Evolutionary conservation across 192 early-diverging fungal genomes (phyloP), one percentile per base, ranked within the genome.

Genomic region (Rhizophlyctis rosea): DNA sequence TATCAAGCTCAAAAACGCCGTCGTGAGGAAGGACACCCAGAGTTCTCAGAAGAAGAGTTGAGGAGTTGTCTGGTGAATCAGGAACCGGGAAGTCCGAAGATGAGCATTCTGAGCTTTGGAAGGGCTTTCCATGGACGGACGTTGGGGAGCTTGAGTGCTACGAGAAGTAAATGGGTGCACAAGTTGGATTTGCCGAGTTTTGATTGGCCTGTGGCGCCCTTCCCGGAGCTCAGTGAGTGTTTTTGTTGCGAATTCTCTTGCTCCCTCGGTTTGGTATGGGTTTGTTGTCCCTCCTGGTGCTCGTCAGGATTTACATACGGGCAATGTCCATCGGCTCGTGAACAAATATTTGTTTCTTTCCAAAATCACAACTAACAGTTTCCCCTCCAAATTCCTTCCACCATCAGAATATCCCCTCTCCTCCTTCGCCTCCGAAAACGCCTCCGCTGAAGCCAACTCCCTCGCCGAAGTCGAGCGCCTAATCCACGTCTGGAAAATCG

Each of bases 361-460:
- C n/a, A n/a, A n/a, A n/a, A n/a, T n/a, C n/a, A n/a, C n/a, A n/a
- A n/a, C n/a, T n/a, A n/a, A n/a, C n/a, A n/a, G n/a, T n/a, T n/a
- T n/a, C n/a, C n/a, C n/a, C n/a, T n/a, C 7, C 39, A 44, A 44
- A 7, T 18, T 44, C 39, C 7, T 44, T 13, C 18, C 18, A 44
- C 39, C 18, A 13, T 44, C 39, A 44, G 39, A 44, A 18, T 59
- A 59, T 59, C 57, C 57, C 14, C 52, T 59, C 14, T 13, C 32
- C 13, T 13, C 32, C 34, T 1, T 48, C 52, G 57, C 1, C 1
- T 0, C 13, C 32, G 34, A 54, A 54, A 54, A 54, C 24, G 52
- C 52, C 52, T 1, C 18, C 16, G 52, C 13, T 14, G 52, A 54
- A 25, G 24, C 13, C 16, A 13, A 24, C 23, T 54, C 16, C 1